Conservation (phyloP, 805 yeast genomes). For the Metschnikowia aberdeeniae region DNA sequence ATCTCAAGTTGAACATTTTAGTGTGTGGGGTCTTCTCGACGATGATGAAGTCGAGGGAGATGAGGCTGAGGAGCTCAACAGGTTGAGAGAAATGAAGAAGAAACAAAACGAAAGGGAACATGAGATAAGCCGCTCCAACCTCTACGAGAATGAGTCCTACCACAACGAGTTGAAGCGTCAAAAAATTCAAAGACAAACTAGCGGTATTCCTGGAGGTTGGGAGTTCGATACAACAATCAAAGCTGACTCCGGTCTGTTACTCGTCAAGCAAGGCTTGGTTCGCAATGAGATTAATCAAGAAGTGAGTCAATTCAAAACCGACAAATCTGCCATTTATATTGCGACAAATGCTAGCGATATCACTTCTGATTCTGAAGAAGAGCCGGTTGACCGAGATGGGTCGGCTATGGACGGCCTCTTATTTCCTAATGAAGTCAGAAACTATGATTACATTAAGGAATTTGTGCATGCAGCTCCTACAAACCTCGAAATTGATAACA, state of each 20-base stretch:
- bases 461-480: constrained; percentile 31
- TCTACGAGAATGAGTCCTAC: constrained; percentile 28
- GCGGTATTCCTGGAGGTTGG: constrained; percentile 39
- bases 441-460: constrained; percentile 33
- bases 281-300: constrained; percentile 28
- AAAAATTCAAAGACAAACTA: constrained; percentile 25
- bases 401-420: constrained; percentile 13
- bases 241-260: constrained; percentile 20
- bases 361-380: constrained; percentile 26
- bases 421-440: constrained; percentile 13
- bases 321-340: constrained; percentile 20
- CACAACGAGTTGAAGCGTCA: constrained; percentile 35
- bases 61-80: constrained; percentile 19
- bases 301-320: constrained; percentile 20
- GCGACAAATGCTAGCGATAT: constrained; percentile 30
- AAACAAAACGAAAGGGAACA: constrained; percentile 41
- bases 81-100: constrained; percentile 33
- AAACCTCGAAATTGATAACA: constrained; percentile 28
- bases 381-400: constrained; percentile 12
- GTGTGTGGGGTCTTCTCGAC: constrained; percentile 87
- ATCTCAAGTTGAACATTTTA: constrained; percentile 84
- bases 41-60: constrained; percentile 47
- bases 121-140: constrained; percentile 30
- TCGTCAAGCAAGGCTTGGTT: constrained; percentile 28
- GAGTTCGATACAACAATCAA: constrained; percentile 14